phyloP scores from a whole-genome alignment of 2,329 filamentous ascomycete genomes.

The Ascochyta clinopodiicola region DNA sequence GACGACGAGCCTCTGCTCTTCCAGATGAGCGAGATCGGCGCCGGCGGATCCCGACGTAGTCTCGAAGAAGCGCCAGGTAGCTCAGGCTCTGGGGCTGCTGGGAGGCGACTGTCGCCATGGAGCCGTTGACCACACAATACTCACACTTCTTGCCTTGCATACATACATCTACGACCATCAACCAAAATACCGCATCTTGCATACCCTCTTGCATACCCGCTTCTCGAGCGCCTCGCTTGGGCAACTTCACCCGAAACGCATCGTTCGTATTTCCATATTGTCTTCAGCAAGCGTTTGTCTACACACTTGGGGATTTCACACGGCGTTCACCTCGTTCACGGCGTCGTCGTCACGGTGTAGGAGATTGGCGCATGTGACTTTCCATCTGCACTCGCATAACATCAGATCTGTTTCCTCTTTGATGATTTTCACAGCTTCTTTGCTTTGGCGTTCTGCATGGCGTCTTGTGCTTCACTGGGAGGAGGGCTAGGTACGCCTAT shows the following conservation, averaged over 20 bases:
- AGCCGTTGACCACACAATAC: constrained; percentile 9
- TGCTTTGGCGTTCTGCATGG: not conserved
- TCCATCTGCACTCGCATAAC: not conserved
- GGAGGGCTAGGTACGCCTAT: no score
- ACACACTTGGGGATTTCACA: not conserved
- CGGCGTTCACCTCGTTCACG: not conserved
- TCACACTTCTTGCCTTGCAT: not conserved
- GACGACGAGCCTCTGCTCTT: constrained; percentile 76
- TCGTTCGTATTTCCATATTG: not conserved
- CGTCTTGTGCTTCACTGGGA: no score
- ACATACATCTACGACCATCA: not conserved
- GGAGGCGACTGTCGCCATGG: constrained; percentile 39
- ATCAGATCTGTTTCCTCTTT: not conserved
- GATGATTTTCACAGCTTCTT: not conserved
- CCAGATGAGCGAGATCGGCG: constrained; percentile 73
- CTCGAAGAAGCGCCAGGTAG: constrained; percentile 46
- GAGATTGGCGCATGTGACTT: not conserved
- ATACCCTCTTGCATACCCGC: not conserved
- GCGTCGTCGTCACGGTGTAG: not conserved
- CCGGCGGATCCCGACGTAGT: constrained; percentile 44
- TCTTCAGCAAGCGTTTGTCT: constrained; percentile 5
- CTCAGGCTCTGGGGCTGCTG: constrained; percentile 33
- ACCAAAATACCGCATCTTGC: not conserved
- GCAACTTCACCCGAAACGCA: not conserved
- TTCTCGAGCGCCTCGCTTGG: not conserved